Percentiles rank a stretch among this genome's conserved stretches.
Conservation (phyloP, 768 basidiomycete species). For the Leccinum barrowsii region DNA sequence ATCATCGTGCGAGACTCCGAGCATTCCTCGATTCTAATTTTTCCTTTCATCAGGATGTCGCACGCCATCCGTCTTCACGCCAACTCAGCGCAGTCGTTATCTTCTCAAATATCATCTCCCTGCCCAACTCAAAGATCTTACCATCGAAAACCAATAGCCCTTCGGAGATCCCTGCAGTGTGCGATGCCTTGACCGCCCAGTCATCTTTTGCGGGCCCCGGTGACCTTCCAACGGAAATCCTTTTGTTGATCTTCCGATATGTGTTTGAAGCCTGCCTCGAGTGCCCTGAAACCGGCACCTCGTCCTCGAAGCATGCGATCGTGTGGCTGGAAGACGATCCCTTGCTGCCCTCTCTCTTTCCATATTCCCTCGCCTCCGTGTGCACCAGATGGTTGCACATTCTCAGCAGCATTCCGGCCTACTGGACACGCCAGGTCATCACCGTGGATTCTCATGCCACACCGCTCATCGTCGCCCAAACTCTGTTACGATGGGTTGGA, state of each 20-base stretch:
- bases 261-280: conserved; percentile 4
- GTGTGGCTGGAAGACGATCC: conserved; percentile 12
- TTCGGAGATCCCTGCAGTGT: no score
- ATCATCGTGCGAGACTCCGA: background rate
- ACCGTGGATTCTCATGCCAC: conserved; percentile 10
- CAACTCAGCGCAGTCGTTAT: background rate
- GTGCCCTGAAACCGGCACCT: background rate
- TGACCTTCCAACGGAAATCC: conserved; percentile 5
- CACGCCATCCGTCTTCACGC: background rate
- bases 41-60: background rate
- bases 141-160: background rate
- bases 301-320: background rate
- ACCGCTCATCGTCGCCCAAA: background rate
- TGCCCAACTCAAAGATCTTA: background rate
- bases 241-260: conserved; percentile 3
- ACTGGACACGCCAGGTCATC: conserved; percentile 19
- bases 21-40: background rate
- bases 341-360: conserved; percentile 6
- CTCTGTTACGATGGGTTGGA: background rate
- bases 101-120: background rate
- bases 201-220: background rate
- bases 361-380: conserved; percentile 12
- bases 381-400: conserved; percentile 16
- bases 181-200: background rate
- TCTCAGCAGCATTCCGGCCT: conserved; percentile 7